These are phyloP conservation scores for Neurospora crassa DNA, from an alignment of 2,329 filamentous ascomycete genomes.

Conservation along the genomic window DNA sequence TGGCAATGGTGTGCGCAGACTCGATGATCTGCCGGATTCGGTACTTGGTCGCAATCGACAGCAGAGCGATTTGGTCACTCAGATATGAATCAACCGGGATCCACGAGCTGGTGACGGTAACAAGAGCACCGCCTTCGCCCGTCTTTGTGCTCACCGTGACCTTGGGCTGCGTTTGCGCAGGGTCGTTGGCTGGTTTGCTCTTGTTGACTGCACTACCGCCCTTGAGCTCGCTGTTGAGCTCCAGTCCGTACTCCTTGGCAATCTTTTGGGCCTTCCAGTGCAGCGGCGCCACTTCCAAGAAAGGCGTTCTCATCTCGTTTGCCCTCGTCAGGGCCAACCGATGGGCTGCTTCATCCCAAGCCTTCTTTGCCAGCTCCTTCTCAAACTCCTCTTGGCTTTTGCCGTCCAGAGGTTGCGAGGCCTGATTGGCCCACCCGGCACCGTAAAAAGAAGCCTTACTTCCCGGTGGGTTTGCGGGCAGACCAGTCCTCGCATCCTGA, in stretches of 20 bases:
- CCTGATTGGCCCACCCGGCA: constrained; percentile 56
- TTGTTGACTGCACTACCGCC: constrained; percentile 35
- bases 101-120: constrained; percentile 56
- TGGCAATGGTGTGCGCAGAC: constrained; percentile 62
- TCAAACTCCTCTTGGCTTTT: constrained; percentile 54
- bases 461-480: constrained; percentile 45
- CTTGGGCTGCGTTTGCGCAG: constrained; percentile 32
- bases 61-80: constrained; percentile 70
- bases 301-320: constrained; percentile 64
- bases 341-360: constrained; percentile 57
- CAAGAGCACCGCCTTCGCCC: constrained; percentile 51
- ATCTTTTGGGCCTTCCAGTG: constrained; percentile 50
- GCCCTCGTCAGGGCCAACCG: constrained; percentile 49
- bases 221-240: constrained; percentile 46
- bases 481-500: constrained; percentile 41
- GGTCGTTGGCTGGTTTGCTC: constrained; percentile 39
- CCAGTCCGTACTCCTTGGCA: constrained; percentile 47
- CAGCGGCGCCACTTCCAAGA: constrained; percentile 55
- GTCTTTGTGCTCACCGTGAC: constrained; percentile 45
- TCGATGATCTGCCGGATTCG: constrained; percentile 66
- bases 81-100: constrained; percentile 67
- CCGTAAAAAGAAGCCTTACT: constrained; percentile 52
- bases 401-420: constrained; percentile 34
- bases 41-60: constrained; percentile 77
- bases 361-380: constrained; percentile 54